Conservation (phyloP, 352 stramenopile genomes). For the Globisporangium carolinianum region DNA sequence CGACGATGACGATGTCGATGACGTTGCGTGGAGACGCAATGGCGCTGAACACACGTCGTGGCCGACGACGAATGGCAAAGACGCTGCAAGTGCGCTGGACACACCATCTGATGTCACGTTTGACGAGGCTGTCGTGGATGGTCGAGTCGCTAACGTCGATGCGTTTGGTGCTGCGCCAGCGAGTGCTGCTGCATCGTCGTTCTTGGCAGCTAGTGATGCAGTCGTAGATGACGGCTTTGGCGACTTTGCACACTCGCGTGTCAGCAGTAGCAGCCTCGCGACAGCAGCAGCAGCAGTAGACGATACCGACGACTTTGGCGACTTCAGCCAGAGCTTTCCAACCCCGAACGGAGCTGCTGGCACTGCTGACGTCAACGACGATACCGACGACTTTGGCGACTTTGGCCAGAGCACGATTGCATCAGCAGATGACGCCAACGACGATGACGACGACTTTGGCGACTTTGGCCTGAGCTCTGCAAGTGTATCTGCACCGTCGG, state of each 20-base stretch:
- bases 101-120: no score
- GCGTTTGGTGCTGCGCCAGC: not conserved
- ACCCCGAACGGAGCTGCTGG: not conserved
- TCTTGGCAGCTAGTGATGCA: no score
- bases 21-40: no score
- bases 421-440: not conserved
- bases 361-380: not conserved
- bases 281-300: constrained; percentile 9
- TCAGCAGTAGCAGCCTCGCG: no score
- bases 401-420: constrained; percentile 17
- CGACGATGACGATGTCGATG: no score
- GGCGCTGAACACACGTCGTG: no score
- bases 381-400: constrained; percentile 14
- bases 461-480: not conserved
- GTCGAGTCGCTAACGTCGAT: not conserved
- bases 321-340: constrained; percentile 13
- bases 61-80: no score
- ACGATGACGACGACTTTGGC: constrained; percentile 18
- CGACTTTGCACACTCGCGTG: not conserved
- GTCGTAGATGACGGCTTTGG: constrained; percentile 12
- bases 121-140: no score
- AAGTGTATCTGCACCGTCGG: not conserved
- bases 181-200: not conserved
- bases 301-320: constrained; percentile 23
- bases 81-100: not conserved